Base-by-base conservation (phyloP, 805 yeast genomes). In the Clavispora santaluciae region DNA sequence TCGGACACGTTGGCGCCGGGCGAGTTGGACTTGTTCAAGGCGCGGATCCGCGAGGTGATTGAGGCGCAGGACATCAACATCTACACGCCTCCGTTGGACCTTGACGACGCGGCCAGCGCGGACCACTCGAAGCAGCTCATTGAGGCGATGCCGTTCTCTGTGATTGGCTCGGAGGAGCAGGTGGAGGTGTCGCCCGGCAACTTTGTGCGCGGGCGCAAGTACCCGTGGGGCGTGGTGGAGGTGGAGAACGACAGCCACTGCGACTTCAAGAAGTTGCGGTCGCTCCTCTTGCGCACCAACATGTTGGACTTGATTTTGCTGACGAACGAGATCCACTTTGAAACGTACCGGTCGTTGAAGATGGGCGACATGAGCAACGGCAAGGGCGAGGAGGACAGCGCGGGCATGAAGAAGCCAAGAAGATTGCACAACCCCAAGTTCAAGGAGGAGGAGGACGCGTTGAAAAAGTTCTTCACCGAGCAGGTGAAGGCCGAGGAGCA, bases 401-500 rank as follows among this genome's bases (percentile, higher is more conserved):
- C 61, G 41, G 74, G 60, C 25, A 36, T 54, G 34, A 68, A 64
- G 55, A 81, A 80, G 51, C 68, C 79, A 59, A 61, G 88, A 76
- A 64, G 75, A 57, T 62, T 71, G 39, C 75, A 70, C 56, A 90
- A 93, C 64, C 98, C 98, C 37, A 85, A 87, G 66, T 93, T 86
- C 72, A 84, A 89, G 64, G 97, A 93, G 66, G 98, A 91, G 64
- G 99, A 93, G 66, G 93, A 87, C 62, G 84, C 90, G 24, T 75
- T 93, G 60, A 88, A 93, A 76, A 84, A 86, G 68, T 86, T 86
- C 64, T 93, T 93, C 68, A 91, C 98, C 8, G 97, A 90, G 64
- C 97, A 93, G 71, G 74, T 93, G 45, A 90, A 91, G 70, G 86
- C 86, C 36, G 99, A 93, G 70, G 99, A 93, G 59, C 95, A 88